Conservation (phyloP, 2,329 filamentous ascomycete species). For the Talaromyces sp. region DNA sequence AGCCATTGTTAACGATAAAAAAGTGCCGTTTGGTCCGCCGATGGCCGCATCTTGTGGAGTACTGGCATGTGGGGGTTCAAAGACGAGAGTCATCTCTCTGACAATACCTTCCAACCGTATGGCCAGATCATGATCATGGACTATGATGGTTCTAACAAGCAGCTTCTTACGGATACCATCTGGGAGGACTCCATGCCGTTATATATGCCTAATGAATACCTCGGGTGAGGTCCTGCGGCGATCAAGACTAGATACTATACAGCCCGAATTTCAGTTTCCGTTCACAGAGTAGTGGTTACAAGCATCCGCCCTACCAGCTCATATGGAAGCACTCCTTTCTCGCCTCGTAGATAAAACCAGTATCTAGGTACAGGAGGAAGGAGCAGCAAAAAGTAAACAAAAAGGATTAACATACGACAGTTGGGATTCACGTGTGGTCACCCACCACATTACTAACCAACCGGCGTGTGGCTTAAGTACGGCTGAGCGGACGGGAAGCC, state of each 20-base stretch:
- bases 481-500: slow-evolving; percentile 6
- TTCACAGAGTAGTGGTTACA: too few relatives aligned
- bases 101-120: slow-evolving; percentile 20
- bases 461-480: slow-evolving; percentile 4
- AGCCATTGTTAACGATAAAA: background rate
- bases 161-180: slow-evolving; percentile 27
- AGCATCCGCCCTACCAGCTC: background rate
- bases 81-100: slow-evolving; percentile 41
- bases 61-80: slow-evolving; percentile 46
- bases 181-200: slow-evolving; percentile 35
- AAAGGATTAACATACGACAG: background rate
- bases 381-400: background rate
- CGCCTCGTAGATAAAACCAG: background rate
- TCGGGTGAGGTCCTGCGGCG: background rate
- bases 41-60: slow-evolving; percentile 42
- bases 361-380: background rate
- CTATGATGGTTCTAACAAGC: slow-evolving; percentile 37
- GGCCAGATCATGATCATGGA: slow-evolving; percentile 30
- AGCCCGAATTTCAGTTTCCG: background rate
- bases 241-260: background rate
- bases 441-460: slow-evolving; percentile 3
- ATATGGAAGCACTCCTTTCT: background rate
- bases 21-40: slow-evolving; percentile 41
- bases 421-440: slow-evolving; percentile 1
- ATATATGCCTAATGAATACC: slow-evolving; percentile 21